Evolutionary conservation across 768 basidiomycete genomes (phyloP).

Genomic region (Leccinum rimulosum): DNA sequence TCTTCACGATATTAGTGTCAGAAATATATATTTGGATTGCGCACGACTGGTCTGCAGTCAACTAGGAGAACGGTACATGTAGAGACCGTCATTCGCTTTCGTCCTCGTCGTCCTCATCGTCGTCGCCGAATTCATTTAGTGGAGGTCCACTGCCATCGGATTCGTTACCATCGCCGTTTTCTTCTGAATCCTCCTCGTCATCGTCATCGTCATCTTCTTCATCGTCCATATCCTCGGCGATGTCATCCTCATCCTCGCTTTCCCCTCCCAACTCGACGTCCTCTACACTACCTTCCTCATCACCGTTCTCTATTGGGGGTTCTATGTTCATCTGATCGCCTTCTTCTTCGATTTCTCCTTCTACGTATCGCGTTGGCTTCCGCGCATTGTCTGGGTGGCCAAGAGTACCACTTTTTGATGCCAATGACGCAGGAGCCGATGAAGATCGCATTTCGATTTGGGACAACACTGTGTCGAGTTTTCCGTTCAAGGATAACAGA

Average conservation of each 20-base stretch:
- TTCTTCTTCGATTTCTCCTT: conserved; percentile 78
- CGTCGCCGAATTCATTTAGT: conserved; percentile 55
- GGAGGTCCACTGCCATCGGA: conserved; percentile 39
- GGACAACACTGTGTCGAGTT: conserved; percentile 89
- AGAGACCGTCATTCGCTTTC: conserved; percentile 43
- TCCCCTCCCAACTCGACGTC: conserved; percentile 73
- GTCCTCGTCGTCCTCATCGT: conserved; percentile 54
- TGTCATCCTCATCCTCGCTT: conserved; percentile 50
- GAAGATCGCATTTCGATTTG: conserved; percentile 89
- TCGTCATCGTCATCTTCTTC: conserved; percentile 43
- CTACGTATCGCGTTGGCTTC: conserved; percentile 58
- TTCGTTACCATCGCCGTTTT: conserved; percentile 38
- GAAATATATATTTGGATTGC: conserved; percentile 4
- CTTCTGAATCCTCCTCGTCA: conserved; percentile 44
- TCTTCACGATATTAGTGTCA: conserved; percentile 2
- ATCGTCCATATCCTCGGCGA: conserved; percentile 1
- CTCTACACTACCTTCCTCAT: conserved; percentile 74
- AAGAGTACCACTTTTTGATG: conserved; percentile 39
- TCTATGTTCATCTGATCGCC: conserved; percentile 58
- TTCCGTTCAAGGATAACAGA: conserved; percentile 80
- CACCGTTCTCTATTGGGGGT: conserved; percentile 59
- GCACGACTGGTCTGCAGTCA: not conserved
- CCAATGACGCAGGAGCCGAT: conserved; percentile 56
- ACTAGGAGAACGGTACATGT: not conserved
- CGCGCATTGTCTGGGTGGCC: conserved; percentile 35